phyloP scores from a whole-genome alignment of 805 yeast species.

The Ogataea nitratoaversa region DNA sequence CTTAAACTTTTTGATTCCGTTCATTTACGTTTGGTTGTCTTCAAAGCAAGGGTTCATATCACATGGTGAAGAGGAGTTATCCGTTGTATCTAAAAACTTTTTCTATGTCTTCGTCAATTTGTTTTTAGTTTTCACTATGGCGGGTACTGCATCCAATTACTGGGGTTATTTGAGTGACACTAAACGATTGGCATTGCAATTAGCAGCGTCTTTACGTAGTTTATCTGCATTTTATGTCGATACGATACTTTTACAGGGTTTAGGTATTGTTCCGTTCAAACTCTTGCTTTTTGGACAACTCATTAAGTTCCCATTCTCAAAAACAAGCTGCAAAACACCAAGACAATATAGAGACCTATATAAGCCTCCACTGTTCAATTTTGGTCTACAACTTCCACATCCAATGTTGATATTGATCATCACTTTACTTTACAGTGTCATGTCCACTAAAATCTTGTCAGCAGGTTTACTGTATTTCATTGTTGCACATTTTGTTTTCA shows the following conservation, averaged over 20 bases:
- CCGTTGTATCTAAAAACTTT: conserved; percentile 87
- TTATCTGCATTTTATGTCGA: conserved; percentile 88
- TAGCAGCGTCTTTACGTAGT: conserved; percentile 77
- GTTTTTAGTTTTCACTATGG: conserved; percentile 89
- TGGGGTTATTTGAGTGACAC: conserved; percentile 85
- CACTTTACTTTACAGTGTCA: conserved; percentile 80
- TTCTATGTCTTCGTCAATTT: conserved; percentile 91
- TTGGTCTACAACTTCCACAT: conserved; percentile 87
- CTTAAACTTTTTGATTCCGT: conserved; percentile 80
- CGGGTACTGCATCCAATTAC: conserved; percentile 82
- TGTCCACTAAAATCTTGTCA: conserved; percentile 80
- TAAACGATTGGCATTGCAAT: conserved; percentile 77
- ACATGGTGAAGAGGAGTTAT: conserved; percentile 86
- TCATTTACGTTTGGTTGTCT: conserved; percentile 78
- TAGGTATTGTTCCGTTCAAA: conserved; percentile 89
- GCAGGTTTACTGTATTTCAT: conserved; percentile 83
- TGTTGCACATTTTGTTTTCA: conserved; percentile 83
- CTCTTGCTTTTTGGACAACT: conserved; percentile 77
- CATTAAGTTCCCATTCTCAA: conserved; percentile 66
- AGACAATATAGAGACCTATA: conserved; percentile 72
- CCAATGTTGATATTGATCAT: conserved; percentile 83
- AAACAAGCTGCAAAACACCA: conserved; percentile 68
- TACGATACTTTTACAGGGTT: conserved; percentile 71
- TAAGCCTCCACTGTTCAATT: conserved; percentile 88
- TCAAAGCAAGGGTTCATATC: conserved; percentile 85